phyloP scores from a whole-genome alignment of 2,329 filamentous ascomycete genomes.

The Exserohilum turcica region DNA sequence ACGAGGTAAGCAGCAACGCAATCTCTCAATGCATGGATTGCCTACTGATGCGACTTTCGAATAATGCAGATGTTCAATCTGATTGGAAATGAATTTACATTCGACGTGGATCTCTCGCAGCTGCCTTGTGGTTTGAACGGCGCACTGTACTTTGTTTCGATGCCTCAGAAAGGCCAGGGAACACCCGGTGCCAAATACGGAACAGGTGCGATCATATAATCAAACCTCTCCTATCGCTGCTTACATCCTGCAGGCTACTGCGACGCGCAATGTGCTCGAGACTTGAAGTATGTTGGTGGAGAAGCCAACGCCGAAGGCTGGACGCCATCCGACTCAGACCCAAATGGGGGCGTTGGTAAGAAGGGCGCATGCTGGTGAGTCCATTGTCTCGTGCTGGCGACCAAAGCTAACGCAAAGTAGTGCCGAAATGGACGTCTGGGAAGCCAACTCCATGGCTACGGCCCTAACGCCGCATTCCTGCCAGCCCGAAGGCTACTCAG shows the following conservation, averaged over 20 bases:
- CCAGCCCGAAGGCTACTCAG: slow-evolving; percentile 55
- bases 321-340: slow-evolving; percentile 58
- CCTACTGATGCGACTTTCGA: neutral
- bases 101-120: slow-evolving; percentile 58
- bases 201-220: too few relatives aligned
- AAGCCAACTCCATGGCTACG: slow-evolving; percentile 67
- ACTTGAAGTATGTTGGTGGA: too few relatives aligned
- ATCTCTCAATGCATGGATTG: too few relatives aligned
- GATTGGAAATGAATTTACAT: slow-evolving; percentile 45
- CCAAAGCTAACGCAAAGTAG: too few relatives aligned
- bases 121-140: slow-evolving; percentile 74
- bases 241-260: too few relatives aligned
- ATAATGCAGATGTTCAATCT: slow-evolving; percentile 40
- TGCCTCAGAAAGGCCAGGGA: too few relatives aligned
- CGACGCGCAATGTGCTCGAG: too few relatives aligned
- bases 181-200: too few relatives aligned
- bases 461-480: slow-evolving; percentile 70
- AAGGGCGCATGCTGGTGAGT: slow-evolving; percentile 61
- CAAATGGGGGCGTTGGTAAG: slow-evolving; percentile 58
- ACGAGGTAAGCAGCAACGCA: slow-evolving; percentile 9
- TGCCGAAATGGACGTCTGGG: slow-evolving; percentile 68
- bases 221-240: too few relatives aligned
- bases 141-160: slow-evolving; percentile 49
- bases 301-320: slow-evolving; percentile 59
- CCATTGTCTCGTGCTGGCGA: too few relatives aligned